Conservation (phyloP, 768 basidiomycete genomes). For the Leccinellum luteum region DNA sequence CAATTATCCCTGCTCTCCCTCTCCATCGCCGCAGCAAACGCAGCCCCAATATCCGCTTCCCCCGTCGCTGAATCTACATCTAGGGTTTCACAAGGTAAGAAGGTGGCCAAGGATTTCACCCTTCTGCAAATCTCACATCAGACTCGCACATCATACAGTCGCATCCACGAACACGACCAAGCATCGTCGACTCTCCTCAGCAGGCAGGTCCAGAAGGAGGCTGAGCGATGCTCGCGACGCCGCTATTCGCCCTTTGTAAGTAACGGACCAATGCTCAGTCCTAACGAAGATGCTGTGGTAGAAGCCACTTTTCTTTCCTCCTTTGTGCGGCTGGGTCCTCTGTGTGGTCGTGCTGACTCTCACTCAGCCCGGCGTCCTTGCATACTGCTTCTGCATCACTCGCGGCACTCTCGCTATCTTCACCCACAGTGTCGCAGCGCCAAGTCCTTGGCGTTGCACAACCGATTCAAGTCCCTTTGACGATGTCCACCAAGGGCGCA, state of each 20-base stretch:
- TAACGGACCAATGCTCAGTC: conserved; percentile 22
- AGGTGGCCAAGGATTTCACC: not conserved
- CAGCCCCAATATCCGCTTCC: conserved; percentile 43
- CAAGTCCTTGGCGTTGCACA: conserved; percentile 8
- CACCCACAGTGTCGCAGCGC: conserved; percentile 34
- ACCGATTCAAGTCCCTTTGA: conserved; percentile 7
- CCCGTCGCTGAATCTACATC: conserved; percentile 19
- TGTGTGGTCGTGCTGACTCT: conserved; percentile 8
- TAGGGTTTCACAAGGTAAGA: conserved; percentile 18
- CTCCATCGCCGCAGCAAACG: conserved; percentile 58
- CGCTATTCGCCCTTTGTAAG: conserved; percentile 69
- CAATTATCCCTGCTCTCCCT: conserved; percentile 60
- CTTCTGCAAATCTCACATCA: conserved; percentile 1
- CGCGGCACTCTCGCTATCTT: conserved; percentile 41
- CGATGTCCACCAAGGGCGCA: not conserved
- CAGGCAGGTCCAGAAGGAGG: conserved; percentile 66
- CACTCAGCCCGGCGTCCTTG: conserved; percentile 33
- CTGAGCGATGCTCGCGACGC: conserved; percentile 81
- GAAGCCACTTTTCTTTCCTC: not conserved
- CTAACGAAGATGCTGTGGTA: not conserved
- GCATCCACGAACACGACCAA: conserved; percentile 39
- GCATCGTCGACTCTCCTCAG: conserved; percentile 70
- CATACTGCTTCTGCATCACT: conserved; percentile 39
- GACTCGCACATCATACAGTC: conserved; percentile 1
- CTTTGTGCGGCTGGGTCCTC: not conserved